A percentile compares a stretch with the other conserved stretches of the same genome.
Evolutionary conservation across 2,329 filamentous ascomycete species (phyloP).

Genomic region (Neopestalotiopsis rosae): DNA sequence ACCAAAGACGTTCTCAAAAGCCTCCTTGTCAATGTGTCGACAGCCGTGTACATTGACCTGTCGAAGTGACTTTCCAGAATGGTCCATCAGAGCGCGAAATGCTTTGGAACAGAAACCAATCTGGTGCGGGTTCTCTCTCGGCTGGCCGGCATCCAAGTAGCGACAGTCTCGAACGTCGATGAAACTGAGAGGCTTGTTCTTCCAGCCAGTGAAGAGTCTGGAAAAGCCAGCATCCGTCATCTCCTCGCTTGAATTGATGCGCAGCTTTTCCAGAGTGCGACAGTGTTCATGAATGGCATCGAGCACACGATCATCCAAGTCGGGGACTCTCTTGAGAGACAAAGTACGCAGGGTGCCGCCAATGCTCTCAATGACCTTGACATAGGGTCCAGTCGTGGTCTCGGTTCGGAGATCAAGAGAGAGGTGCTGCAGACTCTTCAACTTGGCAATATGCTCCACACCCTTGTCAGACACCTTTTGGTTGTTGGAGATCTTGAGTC

Average conservation of each 20-base stretch:
- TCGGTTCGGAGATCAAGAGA: slow-evolving; percentile 70
- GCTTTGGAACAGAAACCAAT: slow-evolving; percentile 78
- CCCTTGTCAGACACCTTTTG: slow-evolving; percentile 72
- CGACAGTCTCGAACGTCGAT: slow-evolving; percentile 81
- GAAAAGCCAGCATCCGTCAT: slow-evolving; percentile 79
- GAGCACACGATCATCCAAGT: slow-evolving; percentile 73
- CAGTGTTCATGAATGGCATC: slow-evolving; percentile 74
- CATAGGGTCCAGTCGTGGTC: slow-evolving; percentile 62
- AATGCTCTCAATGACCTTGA: slow-evolving; percentile 64
- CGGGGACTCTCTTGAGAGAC: slow-evolving; percentile 72
- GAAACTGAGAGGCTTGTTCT: slow-evolving; percentile 71
- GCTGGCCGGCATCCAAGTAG: slow-evolving; percentile 73
- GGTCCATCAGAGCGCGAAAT: slow-evolving; percentile 82
- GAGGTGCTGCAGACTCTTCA: slow-evolving; percentile 74
- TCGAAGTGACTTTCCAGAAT: slow-evolving; percentile 72
- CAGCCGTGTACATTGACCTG: slow-evolving; percentile 82
- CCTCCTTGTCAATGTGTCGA: slow-evolving; percentile 75
- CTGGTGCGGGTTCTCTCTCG: slow-evolving; percentile 67
- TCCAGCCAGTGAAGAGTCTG: slow-evolving; percentile 76
- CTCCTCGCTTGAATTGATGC: slow-evolving; percentile 76
- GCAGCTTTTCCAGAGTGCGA: slow-evolving; percentile 72
- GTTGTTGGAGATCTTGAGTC: slow-evolving; percentile 83
- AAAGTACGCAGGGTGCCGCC: slow-evolving; percentile 76
- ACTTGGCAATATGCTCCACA: slow-evolving; percentile 65
- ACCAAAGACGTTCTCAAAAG: slow-evolving; percentile 78